Evolutionary conservation across 192 early-diverging fungal genomes (phyloP), one percentile per base, ranked within the genome.

Genomic region (Geosiphon pyriformis): DNA sequence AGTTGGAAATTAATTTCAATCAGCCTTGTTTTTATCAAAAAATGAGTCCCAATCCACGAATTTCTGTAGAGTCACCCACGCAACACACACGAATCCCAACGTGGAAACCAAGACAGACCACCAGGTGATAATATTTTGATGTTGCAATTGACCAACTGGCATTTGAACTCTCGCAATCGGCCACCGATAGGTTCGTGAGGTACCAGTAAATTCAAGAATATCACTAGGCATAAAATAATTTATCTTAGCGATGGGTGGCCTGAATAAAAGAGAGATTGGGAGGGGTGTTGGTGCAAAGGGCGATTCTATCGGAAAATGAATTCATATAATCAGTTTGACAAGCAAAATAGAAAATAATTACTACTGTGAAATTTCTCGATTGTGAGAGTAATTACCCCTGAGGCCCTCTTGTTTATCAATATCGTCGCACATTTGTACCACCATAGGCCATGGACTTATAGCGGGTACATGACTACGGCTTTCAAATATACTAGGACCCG

Each of bases 11-110:
- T n/a, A n/a, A n/a, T n/a, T n/a, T n/a, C n/a, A n/a, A n/a, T n/a
- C n/a, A n/a, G n/a, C n/a, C n/a, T 86, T 94, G 4, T 72, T 73
- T 18, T 82, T 82, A 68, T 68, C 83, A 53, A 66, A 74, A 27
- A 59, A 47, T 27, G 22, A 47, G 0, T 70, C 60, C 53, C 73
- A 68, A 22, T 52, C 70, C 66, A 70, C 67, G 22, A 70, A 75
- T 52, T 63, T 74, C 74, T 72, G 74, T 0, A n/a, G 57, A 26
- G 29, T 53, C 26, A 35, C 48, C 10, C 3, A 27, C 25, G 37
- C 61, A 22, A 6, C 26, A 35, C 7, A 37, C 29, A 42, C 48
- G 4, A 18, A 18, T 7, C 23, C 67, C 18, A 6, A 29, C 1
- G 59, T 0, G 2, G 22, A 23, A 20, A 26, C 46, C 17, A 42